phyloP scores from a whole-genome alignment of 1,284 basidiomycete genomes.

The Lentinula novae-zelandiae region DNA sequence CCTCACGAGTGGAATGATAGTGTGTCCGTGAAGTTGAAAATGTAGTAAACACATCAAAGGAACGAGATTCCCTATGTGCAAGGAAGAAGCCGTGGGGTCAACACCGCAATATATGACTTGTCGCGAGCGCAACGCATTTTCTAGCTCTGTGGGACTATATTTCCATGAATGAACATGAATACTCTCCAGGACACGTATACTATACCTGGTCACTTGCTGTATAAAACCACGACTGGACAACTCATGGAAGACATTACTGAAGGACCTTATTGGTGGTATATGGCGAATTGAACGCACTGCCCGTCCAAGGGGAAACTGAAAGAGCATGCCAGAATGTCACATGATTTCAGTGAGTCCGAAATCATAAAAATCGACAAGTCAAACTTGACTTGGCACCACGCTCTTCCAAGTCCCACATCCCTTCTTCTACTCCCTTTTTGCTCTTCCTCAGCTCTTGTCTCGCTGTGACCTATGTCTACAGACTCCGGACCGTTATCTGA shows the following conservation, averaged over 20 bases:
- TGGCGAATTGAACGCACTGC: slow-evolving; percentile 3
- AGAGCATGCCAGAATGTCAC: slow-evolving; percentile 3
- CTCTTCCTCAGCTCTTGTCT: slow-evolving; percentile 17
- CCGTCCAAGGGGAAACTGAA: slow-evolving; percentile 2
- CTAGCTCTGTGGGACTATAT: slow-evolving; percentile 35
- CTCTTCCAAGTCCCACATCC: slow-evolving; percentile 16
- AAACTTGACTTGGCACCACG: slow-evolving; percentile 21
- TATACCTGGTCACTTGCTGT: slow-evolving; percentile 41
- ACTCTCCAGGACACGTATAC: slow-evolving; percentile 8
- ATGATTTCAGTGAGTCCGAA: not conserved
- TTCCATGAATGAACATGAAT: slow-evolving; percentile 7
- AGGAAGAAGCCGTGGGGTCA: slow-evolving; percentile 86
- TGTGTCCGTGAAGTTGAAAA: slow-evolving; percentile 82
- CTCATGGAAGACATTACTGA: slow-evolving; percentile 31
- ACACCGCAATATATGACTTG: slow-evolving; percentile 84
- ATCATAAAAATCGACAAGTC: slow-evolving; percentile 3
- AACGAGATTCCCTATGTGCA: slow-evolving; percentile 94
- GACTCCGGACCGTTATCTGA: slow-evolving; percentile 53
- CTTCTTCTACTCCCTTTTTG: slow-evolving; percentile 19
- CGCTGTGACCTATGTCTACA: slow-evolving; percentile 35
- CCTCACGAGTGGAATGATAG: slow-evolving; percentile 76
- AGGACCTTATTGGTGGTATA: not conserved
- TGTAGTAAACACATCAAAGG: slow-evolving; percentile 86
- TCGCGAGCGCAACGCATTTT: slow-evolving; percentile 28
- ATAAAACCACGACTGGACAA: slow-evolving; percentile 43